Percentiles rank a stretch among this genome's conserved stretches.
Evolutionary conservation across 805 yeast genomes (phyloP).

Genomic region (Tanozyma kutaoensis): DNA sequence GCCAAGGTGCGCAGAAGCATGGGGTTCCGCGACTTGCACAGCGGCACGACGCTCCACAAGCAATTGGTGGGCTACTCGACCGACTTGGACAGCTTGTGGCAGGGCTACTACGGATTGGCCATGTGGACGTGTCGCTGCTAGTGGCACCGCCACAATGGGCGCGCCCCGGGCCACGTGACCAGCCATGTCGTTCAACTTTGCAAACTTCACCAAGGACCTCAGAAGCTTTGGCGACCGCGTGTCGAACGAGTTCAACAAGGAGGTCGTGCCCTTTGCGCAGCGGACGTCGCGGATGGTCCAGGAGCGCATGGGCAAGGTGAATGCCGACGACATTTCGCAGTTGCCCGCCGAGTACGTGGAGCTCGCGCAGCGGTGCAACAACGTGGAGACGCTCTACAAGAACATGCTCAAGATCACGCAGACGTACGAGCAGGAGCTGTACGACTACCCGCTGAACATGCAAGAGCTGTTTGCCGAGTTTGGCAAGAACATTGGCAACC

Average conservation of each 20-base stretch:
- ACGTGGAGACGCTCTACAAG: conserved; percentile 26
- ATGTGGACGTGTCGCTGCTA: conserved; percentile 47
- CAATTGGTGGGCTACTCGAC: conserved; percentile 50
- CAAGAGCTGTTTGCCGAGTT: conserved; percentile 67
- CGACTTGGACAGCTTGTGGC: conserved; percentile 55
- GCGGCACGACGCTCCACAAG: not conserved
- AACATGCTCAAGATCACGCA: conserved; percentile 29
- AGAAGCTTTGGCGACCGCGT: conserved; percentile 28
- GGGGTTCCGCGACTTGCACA: conserved; percentile 43
- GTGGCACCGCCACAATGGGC: no score
- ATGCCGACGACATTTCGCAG: conserved; percentile 55
- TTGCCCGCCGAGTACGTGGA: conserved; percentile 69
- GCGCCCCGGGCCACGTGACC: no score
- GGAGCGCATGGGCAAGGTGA: conserved; percentile 64
- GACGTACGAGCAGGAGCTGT: conserved; percentile 61
- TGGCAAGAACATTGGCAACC: conserved; percentile 48
- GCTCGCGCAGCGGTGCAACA: conserved; percentile 25
- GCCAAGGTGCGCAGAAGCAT: conserved; percentile 31
- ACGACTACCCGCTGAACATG: conserved; percentile 71
- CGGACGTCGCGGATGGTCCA: conserved; percentile 70
- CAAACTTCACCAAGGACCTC: conserved; percentile 27
- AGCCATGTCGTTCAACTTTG: conserved; percentile 28
- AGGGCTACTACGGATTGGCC: conserved; percentile 59
- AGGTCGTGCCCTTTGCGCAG: conserved; percentile 53
- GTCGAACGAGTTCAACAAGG: conserved; percentile 38